phyloP scores from a whole-genome alignment of 108 stramenopile species.

The Epipyxis sp. region DNA sequence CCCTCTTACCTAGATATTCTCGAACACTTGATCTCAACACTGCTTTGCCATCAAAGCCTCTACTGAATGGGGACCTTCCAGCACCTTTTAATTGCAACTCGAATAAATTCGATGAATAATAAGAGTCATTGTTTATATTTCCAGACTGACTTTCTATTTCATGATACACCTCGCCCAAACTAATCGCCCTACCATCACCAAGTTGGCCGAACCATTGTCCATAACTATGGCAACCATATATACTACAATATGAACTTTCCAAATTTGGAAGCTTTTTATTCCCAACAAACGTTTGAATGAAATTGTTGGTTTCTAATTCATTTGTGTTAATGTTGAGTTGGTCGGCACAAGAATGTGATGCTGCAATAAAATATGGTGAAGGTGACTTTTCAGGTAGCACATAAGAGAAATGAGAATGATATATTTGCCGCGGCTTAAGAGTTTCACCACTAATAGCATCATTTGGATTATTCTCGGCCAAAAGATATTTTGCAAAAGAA shows the following conservation, averaged over 20 bases:
- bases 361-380: not conserved
- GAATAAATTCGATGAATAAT: not conserved
- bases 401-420: slow-evolving; percentile 21
- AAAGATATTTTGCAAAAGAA: too few species aligned
- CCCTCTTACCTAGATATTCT: too few species aligned
- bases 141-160: not conserved
- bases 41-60: slow-evolving; percentile 89
- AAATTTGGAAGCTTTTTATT: slow-evolving; percentile 10
- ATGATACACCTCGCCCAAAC: not conserved
- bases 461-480: too few species aligned
- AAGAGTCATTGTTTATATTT: not conserved
- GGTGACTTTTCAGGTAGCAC: not conserved
- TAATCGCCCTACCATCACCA: slow-evolving; percentile 29
- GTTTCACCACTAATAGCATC: too few species aligned
- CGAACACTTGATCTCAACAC: slow-evolving; percentile 29
- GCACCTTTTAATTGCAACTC: slow-evolving; percentile 96
- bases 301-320: not conserved
- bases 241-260: slow-evolving; percentile 6
- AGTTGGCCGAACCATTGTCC: slow-evolving; percentile 33
- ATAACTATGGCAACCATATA: slow-evolving; percentile 23
- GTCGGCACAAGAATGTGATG: not conserved
- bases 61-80: slow-evolving; percentile 87
- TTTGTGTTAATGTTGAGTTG: not conserved
- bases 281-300: not conserved
- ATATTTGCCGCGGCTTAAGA: slow-evolving; percentile 25